A percentile compares a stretch with the other conserved stretches of the same genome.
phyloP scores from a whole-genome alignment of 2,329 filamentous ascomycete genomes.

The Akanthomyces uredinophilus region DNA sequence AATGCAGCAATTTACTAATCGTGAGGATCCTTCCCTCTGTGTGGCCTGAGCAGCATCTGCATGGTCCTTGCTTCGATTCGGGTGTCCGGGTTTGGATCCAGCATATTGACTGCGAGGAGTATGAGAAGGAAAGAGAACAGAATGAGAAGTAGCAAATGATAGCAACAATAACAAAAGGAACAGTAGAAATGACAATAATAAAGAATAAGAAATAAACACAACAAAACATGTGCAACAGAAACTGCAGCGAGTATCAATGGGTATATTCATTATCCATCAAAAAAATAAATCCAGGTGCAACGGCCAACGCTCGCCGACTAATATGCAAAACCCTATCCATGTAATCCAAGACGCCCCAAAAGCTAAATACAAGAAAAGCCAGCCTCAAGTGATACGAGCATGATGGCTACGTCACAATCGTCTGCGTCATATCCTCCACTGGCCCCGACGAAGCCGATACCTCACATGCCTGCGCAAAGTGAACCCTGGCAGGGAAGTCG shows the following conservation, averaged over 20 bases:
- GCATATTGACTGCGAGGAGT: too few relatives aligned
- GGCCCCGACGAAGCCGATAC: conserved; percentile 23
- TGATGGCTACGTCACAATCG: background rate
- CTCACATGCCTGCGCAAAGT: conserved; percentile 87
- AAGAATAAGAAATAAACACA: background rate
- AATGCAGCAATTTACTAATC: too few relatives aligned
- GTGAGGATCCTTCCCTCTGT: too few relatives aligned
- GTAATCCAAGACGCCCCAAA: background rate
- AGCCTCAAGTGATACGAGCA: background rate
- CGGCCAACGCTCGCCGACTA: conserved; percentile 2
- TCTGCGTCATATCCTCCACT: conserved; percentile 10
- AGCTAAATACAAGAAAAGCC: background rate
- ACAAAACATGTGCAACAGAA: background rate
- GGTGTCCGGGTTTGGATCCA: too few relatives aligned
- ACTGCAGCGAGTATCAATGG: background rate
- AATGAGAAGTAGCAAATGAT: too few relatives aligned
- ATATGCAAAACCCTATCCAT: conserved; percentile 7
- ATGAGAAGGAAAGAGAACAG: too few relatives aligned
- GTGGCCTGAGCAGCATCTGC: too few relatives aligned
- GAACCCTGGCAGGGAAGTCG: conserved; percentile 67
- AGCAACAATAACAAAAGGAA: too few relatives aligned
- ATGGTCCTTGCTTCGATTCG: too few relatives aligned
- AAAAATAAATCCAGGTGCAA: background rate
- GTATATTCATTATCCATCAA: conserved; percentile 10
- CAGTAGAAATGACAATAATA: background rate